phyloP scores from a whole-genome alignment of 805 yeast species.

The Vanderwaltozyma verrucispora region DNA sequence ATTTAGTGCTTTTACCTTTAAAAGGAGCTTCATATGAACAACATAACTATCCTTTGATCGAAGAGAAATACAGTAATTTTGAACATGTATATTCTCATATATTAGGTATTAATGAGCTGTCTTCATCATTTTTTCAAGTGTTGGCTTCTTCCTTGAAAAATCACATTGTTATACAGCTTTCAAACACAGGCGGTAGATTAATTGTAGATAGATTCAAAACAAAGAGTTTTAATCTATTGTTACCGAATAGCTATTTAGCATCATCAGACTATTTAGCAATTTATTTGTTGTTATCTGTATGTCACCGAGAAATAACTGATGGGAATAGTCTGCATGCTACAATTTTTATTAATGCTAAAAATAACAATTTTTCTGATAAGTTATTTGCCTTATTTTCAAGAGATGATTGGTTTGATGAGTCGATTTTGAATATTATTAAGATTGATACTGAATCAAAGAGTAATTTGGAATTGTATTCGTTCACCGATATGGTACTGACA shows the following conservation, averaged over 20 bases:
- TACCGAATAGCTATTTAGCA: conserved; percentile 18
- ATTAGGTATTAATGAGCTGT: conserved; percentile 23
- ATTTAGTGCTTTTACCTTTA: conserved; percentile 18
- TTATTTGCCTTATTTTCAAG: conserved; percentile 9
- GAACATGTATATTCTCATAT: conserved; percentile 22
- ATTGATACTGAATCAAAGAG: conserved; percentile 6
- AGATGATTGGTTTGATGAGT: conserved; percentile 13
- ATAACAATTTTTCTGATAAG: conserved; percentile 9
- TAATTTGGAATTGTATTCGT: conserved; percentile 4
- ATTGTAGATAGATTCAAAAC: conserved; percentile 15
- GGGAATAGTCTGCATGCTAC: conserved; percentile 8
- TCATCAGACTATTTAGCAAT: conserved; percentile 24
- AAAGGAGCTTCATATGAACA: conserved; percentile 20
- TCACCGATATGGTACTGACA: conserved; percentile 14
- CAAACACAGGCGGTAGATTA: conserved; percentile 17
- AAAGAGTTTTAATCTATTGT: conserved; percentile 12
- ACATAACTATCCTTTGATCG: conserved; percentile 8
- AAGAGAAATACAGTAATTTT: conserved; percentile 15
- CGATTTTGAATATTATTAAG: conserved; percentile 8
- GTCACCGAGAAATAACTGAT: conserved; percentile 9
- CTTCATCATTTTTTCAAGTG: conserved; percentile 18
- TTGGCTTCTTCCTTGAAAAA: conserved; percentile 13
- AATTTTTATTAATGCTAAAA: conserved; percentile 16
- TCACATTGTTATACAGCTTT: conserved; percentile 16
- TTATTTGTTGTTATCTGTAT: conserved; percentile 16